Percentiles rank a stretch among this genome's conserved stretches.
Conservation (phyloP, 1,139 yeast species). For the Candida sp. region DNA sequence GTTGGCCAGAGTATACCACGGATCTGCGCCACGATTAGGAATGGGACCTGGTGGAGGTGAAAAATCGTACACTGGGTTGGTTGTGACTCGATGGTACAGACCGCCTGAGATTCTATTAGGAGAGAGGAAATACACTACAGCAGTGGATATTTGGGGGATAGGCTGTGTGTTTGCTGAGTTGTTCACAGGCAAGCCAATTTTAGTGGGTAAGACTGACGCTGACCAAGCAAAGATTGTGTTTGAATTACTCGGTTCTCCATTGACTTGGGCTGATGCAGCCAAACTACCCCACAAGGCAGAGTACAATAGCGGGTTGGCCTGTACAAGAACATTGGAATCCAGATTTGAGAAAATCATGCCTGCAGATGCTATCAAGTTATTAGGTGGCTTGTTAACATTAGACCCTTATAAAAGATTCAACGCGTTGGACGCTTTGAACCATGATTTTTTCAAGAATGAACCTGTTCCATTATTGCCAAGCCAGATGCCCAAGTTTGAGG, state of each 20-base stretch:
- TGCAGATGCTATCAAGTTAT: constrained; percentile 42
- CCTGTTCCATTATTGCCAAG: constrained; percentile 65
- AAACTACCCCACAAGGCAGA: constrained; percentile 63
- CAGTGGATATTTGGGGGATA: constrained; percentile 96
- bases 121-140: constrained; percentile 85
- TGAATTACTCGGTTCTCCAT: constrained; percentile 82
- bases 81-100: constrained; percentile 97
- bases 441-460: constrained; percentile 64
- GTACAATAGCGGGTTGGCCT: constrained; percentile 46
- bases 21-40: constrained; percentile 61
- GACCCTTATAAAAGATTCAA: constrained; percentile 79
- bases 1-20: constrained; percentile 81
- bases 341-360: constrained; percentile 39
- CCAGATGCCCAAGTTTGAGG: constrained; percentile 75
- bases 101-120: constrained; percentile 94
- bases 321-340: constrained; percentile 58
- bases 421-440: constrained; percentile 77
- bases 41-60: constrained; percentile 77
- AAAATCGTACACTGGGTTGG: constrained; percentile 83
- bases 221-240: constrained; percentile 90
- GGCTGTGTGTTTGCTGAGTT: constrained; percentile 97
- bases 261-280: constrained; percentile 68
- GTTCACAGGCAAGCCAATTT: constrained; percentile 78
- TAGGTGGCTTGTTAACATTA: constrained; percentile 58
- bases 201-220: constrained; percentile 86